Evolutionary conservation across 768 basidiomycete genomes (phyloP).

Genomic region (Boletus speciosus): DNA sequence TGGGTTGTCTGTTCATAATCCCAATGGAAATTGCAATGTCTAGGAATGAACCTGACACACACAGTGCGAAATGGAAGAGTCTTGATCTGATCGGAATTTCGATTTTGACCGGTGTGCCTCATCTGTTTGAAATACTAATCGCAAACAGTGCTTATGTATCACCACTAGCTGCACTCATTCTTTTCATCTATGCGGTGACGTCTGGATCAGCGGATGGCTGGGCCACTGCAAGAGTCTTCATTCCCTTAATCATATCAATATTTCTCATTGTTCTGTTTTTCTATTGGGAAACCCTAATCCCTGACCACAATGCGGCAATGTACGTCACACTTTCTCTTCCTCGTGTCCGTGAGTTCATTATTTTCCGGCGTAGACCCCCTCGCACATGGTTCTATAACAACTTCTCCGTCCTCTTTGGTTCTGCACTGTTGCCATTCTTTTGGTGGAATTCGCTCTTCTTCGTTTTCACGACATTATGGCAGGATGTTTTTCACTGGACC

Average conservation of each 20-base stretch:
- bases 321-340: slow-evolving; percentile 19
- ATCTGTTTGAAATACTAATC: background rate
- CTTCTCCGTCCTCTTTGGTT: slow-evolving; percentile 37
- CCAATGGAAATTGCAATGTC: slow-evolving; percentile 22
- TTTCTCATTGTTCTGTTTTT: slow-evolving; percentile 43
- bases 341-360: background rate
- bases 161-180: slow-evolving; percentile 32
- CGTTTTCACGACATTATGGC: slow-evolving; percentile 38
- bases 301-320: slow-evolving; percentile 41
- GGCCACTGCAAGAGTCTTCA: slow-evolving; percentile 42
- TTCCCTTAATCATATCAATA: slow-evolving; percentile 45
- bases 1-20: slow-evolving; percentile 33
- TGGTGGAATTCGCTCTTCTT: slow-evolving; percentile 40
- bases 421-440: slow-evolving; percentile 38
- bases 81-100: slow-evolving; percentile 40
- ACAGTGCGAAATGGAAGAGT: slow-evolving; percentile 23
- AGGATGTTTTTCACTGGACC: slow-evolving; percentile 42
- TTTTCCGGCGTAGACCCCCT: slow-evolving; percentile 33
- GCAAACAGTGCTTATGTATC: background rate
- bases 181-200: slow-evolving; percentile 44
- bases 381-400: slow-evolving; percentile 41
- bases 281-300: slow-evolving; percentile 45
- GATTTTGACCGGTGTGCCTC: slow-evolving; percentile 34
- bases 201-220: slow-evolving; percentile 50
- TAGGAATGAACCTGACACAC: background rate